phyloP scores from a whole-genome alignment of 257 asterid genomes.

The Prunella vulgaris region DNA sequence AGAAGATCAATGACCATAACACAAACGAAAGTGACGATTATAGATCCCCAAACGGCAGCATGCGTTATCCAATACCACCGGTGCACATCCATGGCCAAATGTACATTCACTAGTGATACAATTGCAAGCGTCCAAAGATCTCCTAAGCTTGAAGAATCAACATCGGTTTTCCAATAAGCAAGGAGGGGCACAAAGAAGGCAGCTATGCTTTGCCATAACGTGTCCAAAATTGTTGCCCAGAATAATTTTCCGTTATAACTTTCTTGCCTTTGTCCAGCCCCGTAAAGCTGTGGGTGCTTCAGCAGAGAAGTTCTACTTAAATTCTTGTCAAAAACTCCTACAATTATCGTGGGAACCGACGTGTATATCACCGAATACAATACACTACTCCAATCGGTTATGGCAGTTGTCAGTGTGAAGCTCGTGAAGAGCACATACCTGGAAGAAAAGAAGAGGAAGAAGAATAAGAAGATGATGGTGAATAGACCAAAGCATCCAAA shows the following conservation, averaged over 20 bases:
- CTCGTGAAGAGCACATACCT: constrained; percentile 85
- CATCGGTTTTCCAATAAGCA: constrained; percentile 66
- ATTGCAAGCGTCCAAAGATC: constrained; percentile 91
- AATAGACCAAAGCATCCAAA: neutral
- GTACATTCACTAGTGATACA: constrained; percentile 77
- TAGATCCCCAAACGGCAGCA: constrained; percentile 90
- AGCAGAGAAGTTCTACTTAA: constrained; percentile 67
- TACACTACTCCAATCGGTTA: constrained; percentile 97
- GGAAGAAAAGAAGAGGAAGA: constrained; percentile 19
- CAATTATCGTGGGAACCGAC: constrained; percentile 73
- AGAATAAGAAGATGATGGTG: neutral
- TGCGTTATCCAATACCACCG: constrained; percentile 95
- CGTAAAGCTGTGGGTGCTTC: constrained; percentile 81
- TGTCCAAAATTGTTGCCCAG: constrained; percentile 82
- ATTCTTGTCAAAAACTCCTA: constrained; percentile 91
- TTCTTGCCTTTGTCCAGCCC: constrained; percentile 86
- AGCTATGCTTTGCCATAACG: constrained; percentile 88
- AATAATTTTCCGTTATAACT: constrained; percentile 69
- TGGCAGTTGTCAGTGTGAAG: constrained; percentile 84
- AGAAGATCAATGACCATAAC: constrained; percentile 66
- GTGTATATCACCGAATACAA: constrained; percentile 86
- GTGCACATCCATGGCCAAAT: constrained; percentile 82
- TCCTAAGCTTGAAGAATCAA: constrained; percentile 83
- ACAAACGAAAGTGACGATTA: constrained; percentile 69
- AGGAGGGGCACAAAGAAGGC: constrained; percentile 67